phyloP scores from a whole-genome alignment of 306 rosid genomes.

The Castanospermum australe region DNA sequence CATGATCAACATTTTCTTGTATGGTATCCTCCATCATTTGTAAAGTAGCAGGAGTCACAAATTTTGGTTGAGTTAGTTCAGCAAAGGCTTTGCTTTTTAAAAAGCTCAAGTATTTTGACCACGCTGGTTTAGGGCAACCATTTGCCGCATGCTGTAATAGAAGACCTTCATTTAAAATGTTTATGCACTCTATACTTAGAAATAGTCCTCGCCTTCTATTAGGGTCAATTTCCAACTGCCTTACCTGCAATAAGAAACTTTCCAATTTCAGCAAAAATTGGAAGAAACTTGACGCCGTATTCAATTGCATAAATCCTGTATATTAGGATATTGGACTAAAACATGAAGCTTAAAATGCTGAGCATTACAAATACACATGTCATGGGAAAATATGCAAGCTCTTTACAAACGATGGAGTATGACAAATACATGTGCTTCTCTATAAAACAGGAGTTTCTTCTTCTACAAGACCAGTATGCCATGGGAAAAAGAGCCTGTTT shows the following conservation, averaged over 20 bases:
- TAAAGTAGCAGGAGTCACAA: conserved; percentile 66
- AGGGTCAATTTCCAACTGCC: conserved; percentile 59
- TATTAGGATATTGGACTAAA: background rate
- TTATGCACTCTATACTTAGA: conserved; percentile 77
- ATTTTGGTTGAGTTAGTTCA: conserved; percentile 75
- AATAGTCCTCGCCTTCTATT: conserved; percentile 60
- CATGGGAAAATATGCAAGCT: background rate
- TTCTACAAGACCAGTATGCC: background rate
- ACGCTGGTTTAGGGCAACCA: conserved; percentile 77
- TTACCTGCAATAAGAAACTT: conserved; percentile 54
- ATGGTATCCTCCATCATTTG: conserved; percentile 49
- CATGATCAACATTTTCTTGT: conserved; percentile 34
- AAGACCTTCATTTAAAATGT: conserved; percentile 86
- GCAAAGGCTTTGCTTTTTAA: conserved; percentile 79
- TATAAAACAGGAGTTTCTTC: background rate
- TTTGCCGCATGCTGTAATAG: conserved; percentile 74
- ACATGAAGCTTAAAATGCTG: conserved; percentile 12
- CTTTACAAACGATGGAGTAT: background rate
- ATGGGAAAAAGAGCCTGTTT: background rate
- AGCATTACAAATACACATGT: background rate
- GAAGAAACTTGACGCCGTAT: background rate
- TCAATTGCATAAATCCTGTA: background rate
- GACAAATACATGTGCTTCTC: conserved; percentile 9
- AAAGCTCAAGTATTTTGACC: conserved; percentile 91
- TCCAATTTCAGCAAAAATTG: conserved; percentile 15